Conservation (phyloP, 2,329 filamentous ascomycete genomes). For the Chaetomiaceae sp. region DNA sequence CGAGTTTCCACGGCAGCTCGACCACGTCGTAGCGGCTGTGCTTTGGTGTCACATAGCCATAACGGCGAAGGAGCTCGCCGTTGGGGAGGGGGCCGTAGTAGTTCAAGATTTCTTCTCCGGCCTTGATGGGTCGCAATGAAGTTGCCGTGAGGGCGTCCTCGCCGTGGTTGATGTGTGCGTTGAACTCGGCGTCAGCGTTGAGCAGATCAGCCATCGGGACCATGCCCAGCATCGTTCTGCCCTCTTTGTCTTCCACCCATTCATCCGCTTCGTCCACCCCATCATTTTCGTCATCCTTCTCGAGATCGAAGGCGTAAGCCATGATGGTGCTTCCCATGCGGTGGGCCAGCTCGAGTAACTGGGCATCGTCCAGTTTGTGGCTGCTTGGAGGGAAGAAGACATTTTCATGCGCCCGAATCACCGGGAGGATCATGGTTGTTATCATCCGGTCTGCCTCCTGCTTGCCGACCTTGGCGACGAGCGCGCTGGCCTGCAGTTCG, state of each 20-base stretch:
- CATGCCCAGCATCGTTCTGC: slow-evolving; percentile 68
- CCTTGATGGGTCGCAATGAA: slow-evolving; percentile 60
- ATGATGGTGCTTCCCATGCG: slow-evolving; percentile 85
- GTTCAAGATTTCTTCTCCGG: slow-evolving; percentile 76
- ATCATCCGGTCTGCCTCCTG: slow-evolving; percentile 67
- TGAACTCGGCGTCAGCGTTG: slow-evolving; percentile 85
- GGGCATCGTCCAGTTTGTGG: slow-evolving; percentile 36
- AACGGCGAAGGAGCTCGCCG: slow-evolving; percentile 75
- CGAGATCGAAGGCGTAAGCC: slow-evolving; percentile 87
- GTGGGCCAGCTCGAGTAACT: slow-evolving; percentile 57
- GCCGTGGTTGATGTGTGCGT: slow-evolving; percentile 59
- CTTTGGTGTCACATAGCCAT: slow-evolving; percentile 78
- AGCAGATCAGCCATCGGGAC: slow-evolving; percentile 86
- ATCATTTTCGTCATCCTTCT: slow-evolving; percentile 49
- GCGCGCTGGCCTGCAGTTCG: slow-evolving; percentile 70
- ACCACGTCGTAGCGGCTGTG: slow-evolving; percentile 78
- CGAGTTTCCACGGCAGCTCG: slow-evolving; percentile 61
- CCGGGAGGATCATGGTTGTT: slow-evolving; percentile 46
- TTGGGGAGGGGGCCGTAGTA: slow-evolving; percentile 84
- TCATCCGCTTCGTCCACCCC: slow-evolving; percentile 56
- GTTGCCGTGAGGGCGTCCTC: slow-evolving; percentile 62
- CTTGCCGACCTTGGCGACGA: slow-evolving; percentile 72
- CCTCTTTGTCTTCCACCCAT: slow-evolving; percentile 60
- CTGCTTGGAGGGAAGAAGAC: slow-evolving; percentile 41
- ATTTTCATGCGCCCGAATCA: slow-evolving; percentile 41